Conservation (phyloP, 768 basidiomycete species). For the Suillus bovinus region DNA sequence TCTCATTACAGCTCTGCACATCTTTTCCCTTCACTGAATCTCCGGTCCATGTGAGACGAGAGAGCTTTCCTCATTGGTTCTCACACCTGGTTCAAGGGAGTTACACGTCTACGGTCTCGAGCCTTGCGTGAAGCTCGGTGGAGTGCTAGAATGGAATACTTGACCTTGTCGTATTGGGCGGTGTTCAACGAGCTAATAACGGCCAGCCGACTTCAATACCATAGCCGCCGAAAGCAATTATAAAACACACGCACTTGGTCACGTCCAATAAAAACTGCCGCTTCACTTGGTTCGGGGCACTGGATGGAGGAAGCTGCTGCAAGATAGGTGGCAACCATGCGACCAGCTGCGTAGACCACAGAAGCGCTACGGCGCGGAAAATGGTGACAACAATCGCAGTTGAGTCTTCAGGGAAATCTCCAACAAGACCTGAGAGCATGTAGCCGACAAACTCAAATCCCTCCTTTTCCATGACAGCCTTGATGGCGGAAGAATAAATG, state of each 20-base stretch:
- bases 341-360: constrained; percentile 71
- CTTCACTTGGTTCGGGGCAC: constrained; percentile 65
- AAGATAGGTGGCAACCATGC: constrained; percentile 74
- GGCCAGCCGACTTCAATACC: background rate
- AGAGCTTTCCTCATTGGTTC: background rate
- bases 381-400: constrained; percentile 73
- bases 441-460: constrained; percentile 71
- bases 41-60: background rate
- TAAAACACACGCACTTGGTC: constrained; percentile 55
- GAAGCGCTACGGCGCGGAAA: constrained; percentile 62
- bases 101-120: constrained; percentile 56
- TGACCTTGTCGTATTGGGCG: constrained; percentile 76
- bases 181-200: constrained; percentile 60
- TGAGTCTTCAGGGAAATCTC: constrained; percentile 88
- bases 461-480: constrained; percentile 61
- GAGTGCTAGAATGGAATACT: constrained; percentile 70
- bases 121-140: constrained; percentile 76
- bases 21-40: background rate
- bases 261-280: constrained; percentile 73
- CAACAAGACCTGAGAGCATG: constrained; percentile 75
- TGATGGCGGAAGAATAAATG: constrained; percentile 63
- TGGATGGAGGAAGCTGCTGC: constrained; percentile 62
- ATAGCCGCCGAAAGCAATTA: constrained; percentile 11
- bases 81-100: constrained; percentile 30
- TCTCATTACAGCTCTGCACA: constrained; percentile 15